Conservation (phyloP, 768 basidiomycete species). For the Podaxis sp. region DNA sequence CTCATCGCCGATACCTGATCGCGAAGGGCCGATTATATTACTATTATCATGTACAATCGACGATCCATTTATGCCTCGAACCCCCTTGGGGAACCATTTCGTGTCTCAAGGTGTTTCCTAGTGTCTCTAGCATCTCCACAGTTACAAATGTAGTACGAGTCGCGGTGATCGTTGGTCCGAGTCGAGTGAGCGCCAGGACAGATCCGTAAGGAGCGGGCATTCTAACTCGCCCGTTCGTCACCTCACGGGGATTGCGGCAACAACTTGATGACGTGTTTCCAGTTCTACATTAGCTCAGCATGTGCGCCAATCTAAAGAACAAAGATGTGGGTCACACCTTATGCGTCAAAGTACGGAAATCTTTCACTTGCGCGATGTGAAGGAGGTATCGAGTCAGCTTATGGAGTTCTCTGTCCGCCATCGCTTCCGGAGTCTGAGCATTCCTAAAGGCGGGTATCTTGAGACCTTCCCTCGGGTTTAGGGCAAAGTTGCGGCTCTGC, state of each 20-base stretch:
- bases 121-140: background rate
- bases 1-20: too few species aligned
- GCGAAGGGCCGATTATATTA: background rate
- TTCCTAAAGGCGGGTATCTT: constrained; percentile 83
- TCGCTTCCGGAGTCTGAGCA: constrained; percentile 62
- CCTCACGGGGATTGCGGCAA: constrained; percentile 23
- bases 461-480: constrained; percentile 81
- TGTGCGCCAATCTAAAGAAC: background rate
- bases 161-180: background rate
- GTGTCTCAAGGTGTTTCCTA: background rate
- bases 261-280: constrained; percentile 47
- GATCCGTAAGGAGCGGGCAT: background rate
- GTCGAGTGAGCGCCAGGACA: background rate
- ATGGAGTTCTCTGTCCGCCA: constrained; percentile 67
- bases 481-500: constrained; percentile 80
- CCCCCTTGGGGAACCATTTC: background rate
- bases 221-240: background rate
- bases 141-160: background rate
- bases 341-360: constrained; percentile 67
- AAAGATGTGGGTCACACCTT: constrained; percentile 42
- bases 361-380: constrained; percentile 54
- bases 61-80: background rate
- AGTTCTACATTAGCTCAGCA: constrained; percentile 36
- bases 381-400: constrained; percentile 66
- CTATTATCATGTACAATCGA: background rate